Evolutionary conservation across 257 asterid genomes (phyloP).

Genomic region (Perilla frutescens): DNA sequence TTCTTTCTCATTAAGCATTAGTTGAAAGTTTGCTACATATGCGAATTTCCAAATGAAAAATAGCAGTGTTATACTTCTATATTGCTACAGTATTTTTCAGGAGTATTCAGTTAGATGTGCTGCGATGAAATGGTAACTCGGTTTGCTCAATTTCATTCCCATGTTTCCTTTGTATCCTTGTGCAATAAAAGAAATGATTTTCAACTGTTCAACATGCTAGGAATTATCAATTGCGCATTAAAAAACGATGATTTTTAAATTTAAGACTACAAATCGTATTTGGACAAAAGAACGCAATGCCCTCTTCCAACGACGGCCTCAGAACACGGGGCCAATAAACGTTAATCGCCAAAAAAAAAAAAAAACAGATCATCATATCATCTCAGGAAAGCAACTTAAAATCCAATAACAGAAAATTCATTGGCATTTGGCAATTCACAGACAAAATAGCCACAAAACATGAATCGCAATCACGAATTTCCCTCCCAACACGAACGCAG

Average conservation of each 20-base stretch:
- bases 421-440: constrained; percentile 12
- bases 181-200: no score
- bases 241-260: neutral
- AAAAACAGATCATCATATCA: neutral
- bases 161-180: neutral
- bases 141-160: neutral
- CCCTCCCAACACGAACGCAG: neutral
- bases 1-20: neutral
- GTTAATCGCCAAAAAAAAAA: neutral
- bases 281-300: neutral
- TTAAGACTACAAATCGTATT: neutral
- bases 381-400: constrained; percentile 7
- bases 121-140: neutral
- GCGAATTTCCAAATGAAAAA: neutral
- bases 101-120: neutral
- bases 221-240: neutral
- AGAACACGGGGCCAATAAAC: neutral
- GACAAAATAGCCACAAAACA: constrained; percentile 15
- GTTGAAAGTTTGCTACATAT: neutral
- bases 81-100: neutral
- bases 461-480: constrained; percentile 1
- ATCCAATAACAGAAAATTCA: neutral
- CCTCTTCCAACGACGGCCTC: neutral
- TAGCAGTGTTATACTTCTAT: neutral
- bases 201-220: neutral